Evolutionary conservation across 805 yeast species (phyloP), one percentile per base, ranked within the genome.

Genomic region (Zygosaccharomyces kombuchaensis): DNA sequence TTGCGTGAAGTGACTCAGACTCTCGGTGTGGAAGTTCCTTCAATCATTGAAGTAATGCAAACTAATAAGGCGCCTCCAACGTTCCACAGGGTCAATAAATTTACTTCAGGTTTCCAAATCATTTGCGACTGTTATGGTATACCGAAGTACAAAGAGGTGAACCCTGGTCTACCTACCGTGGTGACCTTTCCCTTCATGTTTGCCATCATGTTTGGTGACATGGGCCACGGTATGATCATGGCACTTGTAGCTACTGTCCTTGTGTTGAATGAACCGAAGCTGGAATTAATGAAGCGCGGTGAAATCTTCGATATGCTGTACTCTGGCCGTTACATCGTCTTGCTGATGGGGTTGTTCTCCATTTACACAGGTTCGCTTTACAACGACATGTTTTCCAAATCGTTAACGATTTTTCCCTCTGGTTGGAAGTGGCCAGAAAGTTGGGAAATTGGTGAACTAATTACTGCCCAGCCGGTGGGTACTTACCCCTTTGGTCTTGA

Each of bases 181-280:
- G 80, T 82, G 13, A 84, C 90, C 0, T 84, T 84, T 67, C 90
- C 90, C 12, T 84, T 83, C 60, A 80, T 84, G 87, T 84, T 84
- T 67, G 88, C 90, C 13, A 80, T 84, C 51, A 84, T 84, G 90
- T 84, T 84, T 68, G 90, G 90, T 67, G 90, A 84, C 67, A 68
- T 83, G 52, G 90, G 90, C 9, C 90, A 84, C 60, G 90, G 90
- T n/a, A 66, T 80, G 46, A 69, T 84, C 45, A 68, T 84, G 58
- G 62, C 76, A 25, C 60, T 81, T 53, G 82, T 78, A 16, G 85
- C 85, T 9, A 51, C 72, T 14, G 59, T 68, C 3, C 63, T 84
- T 47, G 83, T 83, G 8, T 57, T 72, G 35, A 77, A 78, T 49
- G 89, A 84, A 60, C 65, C 62, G 44, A 62, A 64, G 32, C 70